Percentiles rank a stretch among this genome's conserved stretches.
These are phyloP conservation scores for Leptomonas pyrrhocoris DNA, from an alignment of 208 protist species.

Conservation along the genomic window DNA sequence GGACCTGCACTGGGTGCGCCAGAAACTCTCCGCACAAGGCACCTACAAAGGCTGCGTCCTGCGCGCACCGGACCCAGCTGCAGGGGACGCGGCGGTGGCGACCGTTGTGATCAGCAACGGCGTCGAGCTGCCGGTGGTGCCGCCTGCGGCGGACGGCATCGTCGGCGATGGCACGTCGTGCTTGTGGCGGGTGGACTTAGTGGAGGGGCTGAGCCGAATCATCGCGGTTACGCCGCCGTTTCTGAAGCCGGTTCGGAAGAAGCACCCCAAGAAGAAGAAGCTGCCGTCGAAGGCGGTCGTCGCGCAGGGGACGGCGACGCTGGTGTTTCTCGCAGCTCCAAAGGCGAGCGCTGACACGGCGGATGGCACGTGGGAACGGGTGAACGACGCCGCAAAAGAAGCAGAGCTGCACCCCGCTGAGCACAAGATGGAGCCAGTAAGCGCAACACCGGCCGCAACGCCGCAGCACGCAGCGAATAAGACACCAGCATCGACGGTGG, in stretches of 20 bases:
- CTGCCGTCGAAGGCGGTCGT: conserved; percentile 10
- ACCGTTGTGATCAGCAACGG: conserved; percentile 8
- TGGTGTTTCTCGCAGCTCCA: conserved; percentile 26
- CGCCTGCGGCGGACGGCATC: conserved; percentile 36
- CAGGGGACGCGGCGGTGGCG: neutral
- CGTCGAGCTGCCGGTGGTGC: conserved; percentile 22
- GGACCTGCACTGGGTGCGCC: conserved; percentile 56
- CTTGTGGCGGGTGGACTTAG: conserved; percentile 55
- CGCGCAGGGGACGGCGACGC: conserved; percentile 29
- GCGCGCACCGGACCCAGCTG: conserved; percentile 5
- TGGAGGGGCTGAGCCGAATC: conserved; percentile 29
- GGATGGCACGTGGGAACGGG: neutral
- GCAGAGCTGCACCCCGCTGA: neutral
- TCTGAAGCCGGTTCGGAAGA: conserved; percentile 42
- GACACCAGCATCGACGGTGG: no score
- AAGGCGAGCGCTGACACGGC: neutral
- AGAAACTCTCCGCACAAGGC: neutral
- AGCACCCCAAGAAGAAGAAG: conserved; percentile 47
- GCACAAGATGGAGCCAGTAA: neutral
- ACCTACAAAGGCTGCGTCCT: conserved; percentile 15
- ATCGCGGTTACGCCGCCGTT: conserved; percentile 66
- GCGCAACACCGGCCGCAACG: neutral
- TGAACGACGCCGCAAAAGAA: neutral
- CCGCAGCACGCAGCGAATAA: no score
- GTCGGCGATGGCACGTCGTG: conserved; percentile 55